A percentile compares a stretch with the other conserved stretches of the same genome.
Evolutionary conservation across 495 filamentous ascomycete species (phyloP).

Genomic region (Saxophila tyrrhenica): DNA sequence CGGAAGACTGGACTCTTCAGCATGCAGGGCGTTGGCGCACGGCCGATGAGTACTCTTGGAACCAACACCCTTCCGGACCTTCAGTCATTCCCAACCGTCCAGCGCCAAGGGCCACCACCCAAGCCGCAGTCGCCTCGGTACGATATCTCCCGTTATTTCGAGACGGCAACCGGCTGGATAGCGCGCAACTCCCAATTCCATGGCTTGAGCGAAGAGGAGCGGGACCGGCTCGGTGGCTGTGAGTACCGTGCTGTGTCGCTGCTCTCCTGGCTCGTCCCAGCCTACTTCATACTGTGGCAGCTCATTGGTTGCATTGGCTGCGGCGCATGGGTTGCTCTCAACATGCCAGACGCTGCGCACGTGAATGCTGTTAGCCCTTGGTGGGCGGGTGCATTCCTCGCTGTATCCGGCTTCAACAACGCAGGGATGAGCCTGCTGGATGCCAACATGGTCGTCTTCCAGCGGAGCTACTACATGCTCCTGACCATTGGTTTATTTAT

Average conservation of each 20-base stretch:
- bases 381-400: slow-evolving; percentile 62
- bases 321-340: slow-evolving; percentile 56
- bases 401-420: slow-evolving; percentile 74
- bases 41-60: slow-evolving; percentile 26
- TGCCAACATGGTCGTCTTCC: slow-evolving; percentile 63
- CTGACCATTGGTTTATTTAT: slow-evolving; percentile 68
- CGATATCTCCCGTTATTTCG: slow-evolving; percentile 8
- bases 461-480: slow-evolving; percentile 55
- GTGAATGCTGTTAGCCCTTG: slow-evolving; percentile 61
- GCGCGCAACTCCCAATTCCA: slow-evolving; percentile 67
- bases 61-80: not conserved
- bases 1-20: slow-evolving; percentile 36
- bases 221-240: slow-evolving; percentile 62
- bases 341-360: slow-evolving; percentile 45
- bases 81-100: not conserved
- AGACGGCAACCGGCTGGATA: slow-evolving; percentile 30
- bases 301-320: slow-evolving; percentile 59
- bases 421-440: slow-evolving; percentile 78
- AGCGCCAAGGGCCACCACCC: not conserved
- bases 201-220: slow-evolving; percentile 53
- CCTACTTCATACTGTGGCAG: slow-evolving; percentile 66
- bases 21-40: slow-evolving; percentile 45
- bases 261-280: slow-evolving; percentile 56
- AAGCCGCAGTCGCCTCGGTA: not conserved
- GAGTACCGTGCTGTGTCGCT: slow-evolving; percentile 72